Evolutionary conservation across 768 basidiomycete species (phyloP).

Genomic region (Rhodosporidiobolus odoratus): DNA sequence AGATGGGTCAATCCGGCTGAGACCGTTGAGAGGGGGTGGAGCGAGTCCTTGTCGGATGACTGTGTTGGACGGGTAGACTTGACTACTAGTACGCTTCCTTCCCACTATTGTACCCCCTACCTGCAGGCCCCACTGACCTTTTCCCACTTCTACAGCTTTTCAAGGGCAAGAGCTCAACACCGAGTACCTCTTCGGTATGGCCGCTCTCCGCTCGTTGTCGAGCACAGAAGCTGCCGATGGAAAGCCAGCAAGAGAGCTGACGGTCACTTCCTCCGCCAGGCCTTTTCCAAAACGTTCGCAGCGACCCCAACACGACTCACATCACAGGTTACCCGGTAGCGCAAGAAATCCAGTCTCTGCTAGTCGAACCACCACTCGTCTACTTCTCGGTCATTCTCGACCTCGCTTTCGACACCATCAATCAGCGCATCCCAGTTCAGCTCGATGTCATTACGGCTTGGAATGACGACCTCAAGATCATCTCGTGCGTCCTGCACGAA

Average conservation of each 20-base stretch:
- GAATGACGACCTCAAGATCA: constrained; percentile 15
- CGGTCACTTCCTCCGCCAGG: background rate
- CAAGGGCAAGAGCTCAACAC: background rate
- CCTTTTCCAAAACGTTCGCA: background rate
- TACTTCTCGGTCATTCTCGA: background rate
- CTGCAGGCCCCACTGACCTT: too few species aligned
- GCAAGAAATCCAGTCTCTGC: background rate
- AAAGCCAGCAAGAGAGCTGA: background rate
- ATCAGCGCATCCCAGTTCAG: background rate
- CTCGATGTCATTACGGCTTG: background rate
- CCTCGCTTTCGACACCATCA: background rate
- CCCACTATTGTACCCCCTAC: too few species aligned
- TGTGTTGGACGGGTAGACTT: constrained; percentile 4
- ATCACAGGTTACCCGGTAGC: background rate
- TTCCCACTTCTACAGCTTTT: background rate
- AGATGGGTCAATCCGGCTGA: background rate
- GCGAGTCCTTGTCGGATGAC: background rate
- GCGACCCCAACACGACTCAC: background rate
- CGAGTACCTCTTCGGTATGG: constrained; percentile 4
- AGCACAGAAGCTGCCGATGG: background rate
- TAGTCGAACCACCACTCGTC: constrained; percentile 7
- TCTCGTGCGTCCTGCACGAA: background rate
- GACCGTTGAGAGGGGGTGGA: background rate
- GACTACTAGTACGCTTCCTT: background rate
- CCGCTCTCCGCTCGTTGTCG: too few species aligned